Evolutionary conservation across 148 eudicot species (phyloP).

Genomic region (Persicaria maculosa): DNA sequence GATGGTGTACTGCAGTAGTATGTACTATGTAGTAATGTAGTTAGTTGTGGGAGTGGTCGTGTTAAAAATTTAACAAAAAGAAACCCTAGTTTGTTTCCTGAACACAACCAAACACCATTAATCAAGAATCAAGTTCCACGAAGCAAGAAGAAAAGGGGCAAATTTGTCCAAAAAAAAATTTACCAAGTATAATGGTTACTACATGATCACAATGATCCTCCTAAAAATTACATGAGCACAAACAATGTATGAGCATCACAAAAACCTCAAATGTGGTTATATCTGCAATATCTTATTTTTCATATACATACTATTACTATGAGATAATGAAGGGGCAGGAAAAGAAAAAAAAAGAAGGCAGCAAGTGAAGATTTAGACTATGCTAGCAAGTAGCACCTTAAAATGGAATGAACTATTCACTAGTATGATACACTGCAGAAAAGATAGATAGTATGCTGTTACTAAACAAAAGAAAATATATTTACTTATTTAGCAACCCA

Average conservation of each 20-base stretch:
- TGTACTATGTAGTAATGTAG: too few species aligned
- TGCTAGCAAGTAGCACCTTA: background rate
- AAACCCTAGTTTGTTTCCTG: too few species aligned
- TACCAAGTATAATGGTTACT: background rate
- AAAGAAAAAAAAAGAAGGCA: background rate
- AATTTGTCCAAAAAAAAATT: too few species aligned
- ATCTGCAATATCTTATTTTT: background rate
- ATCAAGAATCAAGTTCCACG: too few species aligned
- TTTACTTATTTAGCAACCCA: background rate
- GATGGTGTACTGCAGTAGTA: too few species aligned
- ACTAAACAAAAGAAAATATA: background rate
- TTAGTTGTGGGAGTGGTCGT: too few species aligned
- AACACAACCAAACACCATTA: too few species aligned
- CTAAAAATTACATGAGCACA: background rate
- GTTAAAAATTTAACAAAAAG: too few species aligned
- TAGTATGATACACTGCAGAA: background rate
- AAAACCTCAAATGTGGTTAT: background rate
- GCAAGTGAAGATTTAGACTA: background rate
- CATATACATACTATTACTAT: background rate
- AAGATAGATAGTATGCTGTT: background rate
- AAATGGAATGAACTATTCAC: background rate
- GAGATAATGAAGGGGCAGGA: background rate
- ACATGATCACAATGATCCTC: background rate
- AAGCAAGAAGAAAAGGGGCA: too few species aligned
- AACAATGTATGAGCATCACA: background rate